Percentiles rank a stretch among this genome's conserved stretches.
phyloP scores from a whole-genome alignment of 1,284 basidiomycete genomes.

The Pseudozyma sp. region DNA sequence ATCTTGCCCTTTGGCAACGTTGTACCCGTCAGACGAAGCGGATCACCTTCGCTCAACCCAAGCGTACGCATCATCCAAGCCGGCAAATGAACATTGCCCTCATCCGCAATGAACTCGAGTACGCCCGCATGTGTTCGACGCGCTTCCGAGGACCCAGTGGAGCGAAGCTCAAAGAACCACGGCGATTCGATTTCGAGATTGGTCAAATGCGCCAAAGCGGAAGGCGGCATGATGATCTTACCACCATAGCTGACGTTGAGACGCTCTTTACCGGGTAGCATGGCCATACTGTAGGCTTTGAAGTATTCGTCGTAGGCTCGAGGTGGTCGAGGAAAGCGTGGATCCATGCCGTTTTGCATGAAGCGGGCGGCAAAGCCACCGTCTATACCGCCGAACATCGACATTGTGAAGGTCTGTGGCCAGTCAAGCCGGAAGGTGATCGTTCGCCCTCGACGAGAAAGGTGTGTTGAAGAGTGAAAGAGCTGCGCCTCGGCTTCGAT shows the following conservation, averaged over 20 bases:
- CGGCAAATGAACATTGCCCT: constrained; percentile 93
- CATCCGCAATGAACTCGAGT: constrained; percentile 97
- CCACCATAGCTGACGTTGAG: constrained; percentile 93
- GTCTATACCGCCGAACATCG: constrained; percentile 42
- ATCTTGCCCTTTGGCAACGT: constrained; percentile 92
- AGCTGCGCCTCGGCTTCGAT: too few relatives aligned
- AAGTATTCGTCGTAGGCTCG: constrained; percentile 67
- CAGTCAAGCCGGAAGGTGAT: neutral
- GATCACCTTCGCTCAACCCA: constrained; percentile 90
- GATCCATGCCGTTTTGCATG: constrained; percentile 55
- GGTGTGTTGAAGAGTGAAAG: too few relatives aligned
- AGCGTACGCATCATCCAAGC: constrained; percentile 99
- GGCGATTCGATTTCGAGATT: constrained; percentile 89
- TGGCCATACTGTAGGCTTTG: constrained; percentile 82
- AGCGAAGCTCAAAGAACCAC: constrained; percentile 95
- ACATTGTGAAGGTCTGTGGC: constrained; percentile 11
- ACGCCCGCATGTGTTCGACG: constrained; percentile 89
- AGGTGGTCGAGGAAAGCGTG: constrained; percentile 56
- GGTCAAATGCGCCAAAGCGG: constrained; percentile 88
- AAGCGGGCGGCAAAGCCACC: constrained; percentile 43
- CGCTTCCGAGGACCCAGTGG: constrained; percentile 73
- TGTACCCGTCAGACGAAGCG: constrained; percentile 88
- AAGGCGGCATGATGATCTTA: constrained; percentile 98
- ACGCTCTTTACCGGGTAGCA: constrained; percentile 83
- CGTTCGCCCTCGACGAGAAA: too few relatives aligned